Conservation (phyloP, 2,329 filamentous ascomycete species). For the Akanthomyces lecanii region DNA sequence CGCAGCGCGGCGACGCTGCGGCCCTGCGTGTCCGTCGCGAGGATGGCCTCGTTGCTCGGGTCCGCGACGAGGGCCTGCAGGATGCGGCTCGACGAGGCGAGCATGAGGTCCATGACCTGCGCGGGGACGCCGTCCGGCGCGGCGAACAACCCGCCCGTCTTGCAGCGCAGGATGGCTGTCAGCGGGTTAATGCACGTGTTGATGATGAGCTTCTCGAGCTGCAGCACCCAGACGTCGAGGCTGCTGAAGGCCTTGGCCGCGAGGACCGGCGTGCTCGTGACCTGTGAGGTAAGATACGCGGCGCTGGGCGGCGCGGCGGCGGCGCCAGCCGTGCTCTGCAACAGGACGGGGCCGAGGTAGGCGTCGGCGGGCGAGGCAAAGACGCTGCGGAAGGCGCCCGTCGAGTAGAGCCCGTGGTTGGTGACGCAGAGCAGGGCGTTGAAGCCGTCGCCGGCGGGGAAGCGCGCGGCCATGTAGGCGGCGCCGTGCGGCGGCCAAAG, state of each 20-base stretch:
- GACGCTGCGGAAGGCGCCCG: constrained; percentile 46
- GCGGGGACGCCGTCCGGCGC: constrained; percentile 48
- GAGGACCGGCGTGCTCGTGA: constrained; percentile 42
- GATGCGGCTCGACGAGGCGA: constrained; percentile 72
- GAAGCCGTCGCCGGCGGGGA: constrained; percentile 42
- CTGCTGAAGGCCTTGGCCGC: constrained; percentile 36
- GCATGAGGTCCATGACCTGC: constrained; percentile 61
- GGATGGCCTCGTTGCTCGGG: constrained; percentile 39
- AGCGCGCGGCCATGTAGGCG: constrained; percentile 40
- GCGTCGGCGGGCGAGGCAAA: constrained; percentile 49
- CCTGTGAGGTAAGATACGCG: constrained; percentile 38
- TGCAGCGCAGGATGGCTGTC: constrained; percentile 71
- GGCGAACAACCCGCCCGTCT: constrained; percentile 72
- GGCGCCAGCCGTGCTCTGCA: constrained; percentile 21
- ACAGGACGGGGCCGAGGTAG: constrained; percentile 43
- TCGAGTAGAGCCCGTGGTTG: constrained; percentile 52
- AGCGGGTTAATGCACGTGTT: constrained; percentile 81
- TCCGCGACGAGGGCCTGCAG: constrained; percentile 64
- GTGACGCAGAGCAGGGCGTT: constrained; percentile 67
- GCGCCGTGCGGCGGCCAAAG: constrained; percentile 51
- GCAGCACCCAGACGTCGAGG: constrained; percentile 51
- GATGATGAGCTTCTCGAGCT: constrained; percentile 81
- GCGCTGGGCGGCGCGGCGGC: constrained; percentile 13
- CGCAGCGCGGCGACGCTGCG: constrained; percentile 10
- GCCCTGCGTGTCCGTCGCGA: constrained; percentile 23